Evolutionary conservation across 805 yeast species (phyloP).

Genomic region (Candida verbasci): DNA sequence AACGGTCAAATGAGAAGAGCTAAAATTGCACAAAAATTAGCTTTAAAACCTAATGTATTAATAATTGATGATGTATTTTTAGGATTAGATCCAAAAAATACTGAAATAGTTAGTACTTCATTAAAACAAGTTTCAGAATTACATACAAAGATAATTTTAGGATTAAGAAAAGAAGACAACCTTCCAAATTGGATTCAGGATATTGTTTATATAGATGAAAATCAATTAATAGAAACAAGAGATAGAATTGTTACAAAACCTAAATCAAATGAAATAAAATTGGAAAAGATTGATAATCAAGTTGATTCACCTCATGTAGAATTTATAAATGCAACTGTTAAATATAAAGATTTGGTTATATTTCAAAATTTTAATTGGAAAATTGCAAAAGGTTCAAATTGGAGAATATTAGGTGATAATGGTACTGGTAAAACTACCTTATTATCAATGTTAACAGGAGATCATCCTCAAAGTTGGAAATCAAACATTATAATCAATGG

Average conservation of each 20-base stretch:
- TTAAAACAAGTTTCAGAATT: constrained; percentile 31
- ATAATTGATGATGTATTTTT: constrained; percentile 88
- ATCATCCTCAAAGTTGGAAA: constrained; percentile 96
- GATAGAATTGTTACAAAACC: constrained; percentile 30
- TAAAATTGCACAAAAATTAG: constrained; percentile 70
- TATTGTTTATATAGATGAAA: constrained; percentile 55
- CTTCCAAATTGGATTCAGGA: constrained; percentile 80
- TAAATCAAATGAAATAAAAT: constrained; percentile 18
- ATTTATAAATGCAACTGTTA: constrained; percentile 58
- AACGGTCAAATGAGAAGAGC: constrained; percentile 95
- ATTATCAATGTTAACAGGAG: constrained; percentile 80
- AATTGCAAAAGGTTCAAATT: constrained; percentile 66
- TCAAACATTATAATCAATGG: constrained; percentile 61
- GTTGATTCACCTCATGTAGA: constrained; percentile 25
- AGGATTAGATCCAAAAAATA: constrained; percentile 80
- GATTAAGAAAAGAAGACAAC: constrained; percentile 70
- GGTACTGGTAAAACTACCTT: constrained; percentile 94
- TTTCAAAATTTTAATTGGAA: constrained; percentile 61
- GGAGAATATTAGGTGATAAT: constrained; percentile 87
- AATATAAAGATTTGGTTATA: constrained; percentile 60
- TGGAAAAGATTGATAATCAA: constrained; percentile 6
- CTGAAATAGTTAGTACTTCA: constrained; percentile 53
- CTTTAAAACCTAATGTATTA: constrained; percentile 59
- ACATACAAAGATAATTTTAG: constrained; percentile 59
- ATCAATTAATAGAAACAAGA: constrained; percentile 53